phyloP scores from a whole-genome alignment of 176 grass and related monocot genomes.

The Chloris gayana region DNA sequence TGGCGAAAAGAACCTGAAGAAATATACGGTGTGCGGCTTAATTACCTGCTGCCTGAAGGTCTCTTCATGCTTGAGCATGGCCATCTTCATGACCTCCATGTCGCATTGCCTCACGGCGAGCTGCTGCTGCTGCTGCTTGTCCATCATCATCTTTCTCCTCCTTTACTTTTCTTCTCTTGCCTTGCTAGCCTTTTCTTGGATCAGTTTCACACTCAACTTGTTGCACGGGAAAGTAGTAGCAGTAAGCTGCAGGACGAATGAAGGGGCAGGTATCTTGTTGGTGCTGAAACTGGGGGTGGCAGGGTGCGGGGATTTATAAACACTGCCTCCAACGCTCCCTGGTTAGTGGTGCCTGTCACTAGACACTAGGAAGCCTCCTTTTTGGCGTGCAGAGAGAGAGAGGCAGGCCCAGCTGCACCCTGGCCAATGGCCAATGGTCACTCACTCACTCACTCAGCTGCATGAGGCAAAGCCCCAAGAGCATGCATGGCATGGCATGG shows the following conservation, averaged over 20 bases:
- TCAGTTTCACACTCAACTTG: not conserved
- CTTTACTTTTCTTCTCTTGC: not conserved
- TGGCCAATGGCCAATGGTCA: slow-evolving; percentile 47
- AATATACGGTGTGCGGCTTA: no score
- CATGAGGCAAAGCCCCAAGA: slow-evolving; percentile 38
- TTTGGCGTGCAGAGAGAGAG: slow-evolving; percentile 57
- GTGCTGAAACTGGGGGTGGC: slow-evolving; percentile 31
- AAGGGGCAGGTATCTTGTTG: not conserved
- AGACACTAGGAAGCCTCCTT: slow-evolving; percentile 48
- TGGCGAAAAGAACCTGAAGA: no score
- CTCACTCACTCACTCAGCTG: not conserved
- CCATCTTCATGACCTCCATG: slow-evolving; percentile 86
- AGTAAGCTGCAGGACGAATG: not conserved
- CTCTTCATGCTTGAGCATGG: slow-evolving; percentile 87
- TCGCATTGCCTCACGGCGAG: slow-evolving; percentile 63
- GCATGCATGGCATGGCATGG: not conserved
- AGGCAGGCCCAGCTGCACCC: slow-evolving; percentile 37
- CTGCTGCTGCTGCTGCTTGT: slow-evolving; percentile 64
- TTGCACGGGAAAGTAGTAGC: slow-evolving; percentile 23
- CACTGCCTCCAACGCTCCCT: slow-evolving; percentile 12
- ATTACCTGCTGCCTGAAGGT: slow-evolving; percentile 77
- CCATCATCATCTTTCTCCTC: slow-evolving; percentile 44
- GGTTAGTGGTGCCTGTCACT: slow-evolving; percentile 22
- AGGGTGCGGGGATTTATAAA: slow-evolving; percentile 50
- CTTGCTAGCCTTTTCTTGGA: not conserved